Evolutionary conservation across 768 basidiomycete species (phyloP).

Genomic region (Suillus lakei): DNA sequence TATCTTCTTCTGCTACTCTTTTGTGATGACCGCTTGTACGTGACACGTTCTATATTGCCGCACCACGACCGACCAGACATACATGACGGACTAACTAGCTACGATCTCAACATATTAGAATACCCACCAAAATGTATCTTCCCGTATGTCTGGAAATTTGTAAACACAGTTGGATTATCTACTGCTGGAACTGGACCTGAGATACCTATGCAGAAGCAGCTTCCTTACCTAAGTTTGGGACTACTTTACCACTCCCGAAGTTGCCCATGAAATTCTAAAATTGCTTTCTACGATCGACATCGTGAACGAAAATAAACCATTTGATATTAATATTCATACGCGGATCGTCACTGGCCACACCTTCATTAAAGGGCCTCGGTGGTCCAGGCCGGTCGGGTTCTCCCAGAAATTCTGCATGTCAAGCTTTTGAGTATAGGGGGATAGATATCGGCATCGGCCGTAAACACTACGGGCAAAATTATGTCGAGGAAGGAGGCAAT

Average conservation of each 20-base stretch:
- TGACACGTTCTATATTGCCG: not conserved
- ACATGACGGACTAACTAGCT: not conserved
- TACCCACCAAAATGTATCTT: slow-evolving; percentile 21
- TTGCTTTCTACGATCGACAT: not conserved
- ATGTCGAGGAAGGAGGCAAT: not conserved
- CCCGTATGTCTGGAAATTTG: slow-evolving; percentile 5
- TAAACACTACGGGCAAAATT: not conserved
- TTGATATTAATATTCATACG: not conserved
- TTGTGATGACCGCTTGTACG: not conserved
- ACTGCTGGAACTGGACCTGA: not conserved
- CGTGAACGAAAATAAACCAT: not conserved
- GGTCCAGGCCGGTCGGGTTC: not conserved
- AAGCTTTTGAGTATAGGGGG: not conserved
- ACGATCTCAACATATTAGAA: slow-evolving; percentile 11
- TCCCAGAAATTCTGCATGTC: not conserved
- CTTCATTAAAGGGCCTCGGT: not conserved
- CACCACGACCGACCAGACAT: slow-evolving; percentile 1
- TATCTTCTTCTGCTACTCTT: not conserved
- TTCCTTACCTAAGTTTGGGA: no score
- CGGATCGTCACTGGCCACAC: not conserved
- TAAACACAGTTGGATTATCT: slow-evolving; percentile 4
- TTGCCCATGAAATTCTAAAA: not conserved
- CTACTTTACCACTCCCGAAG: not conserved
- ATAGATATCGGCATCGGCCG: not conserved
- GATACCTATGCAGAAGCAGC: not conserved